Conservation (phyloP, 1,284 basidiomycete species). For the Trichosporon sp. region DNA sequence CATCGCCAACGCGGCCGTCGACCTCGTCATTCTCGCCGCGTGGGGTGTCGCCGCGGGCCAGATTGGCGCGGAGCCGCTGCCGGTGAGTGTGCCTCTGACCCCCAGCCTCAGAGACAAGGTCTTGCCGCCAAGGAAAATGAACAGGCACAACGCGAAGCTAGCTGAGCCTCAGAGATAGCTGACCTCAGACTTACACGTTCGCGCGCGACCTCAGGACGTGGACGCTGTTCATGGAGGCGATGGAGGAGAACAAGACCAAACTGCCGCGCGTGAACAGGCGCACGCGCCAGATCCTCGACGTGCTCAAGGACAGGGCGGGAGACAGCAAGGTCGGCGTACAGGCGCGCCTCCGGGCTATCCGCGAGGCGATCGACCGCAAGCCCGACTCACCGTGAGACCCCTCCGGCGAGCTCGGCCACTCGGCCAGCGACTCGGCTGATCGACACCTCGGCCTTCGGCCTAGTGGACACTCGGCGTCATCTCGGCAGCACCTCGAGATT, state of each 20-base stretch:
- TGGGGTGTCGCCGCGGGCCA: conserved; percentile 42
- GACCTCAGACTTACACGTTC: conserved; percentile 46
- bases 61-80: conserved; percentile 35
- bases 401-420: too few species aligned
- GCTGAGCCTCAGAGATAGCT: background rate
- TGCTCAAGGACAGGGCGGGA: conserved; percentile 34
- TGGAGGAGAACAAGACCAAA: conserved; percentile 20
- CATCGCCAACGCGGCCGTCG: conserved; percentile 48
- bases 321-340: conserved; percentile 40
- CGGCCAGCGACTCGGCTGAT: too few species aligned
- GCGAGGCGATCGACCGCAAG: conserved; percentile 23
- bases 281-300: conserved; percentile 27
- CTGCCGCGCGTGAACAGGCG: conserved; percentile 27
- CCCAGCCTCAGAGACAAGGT: too few species aligned
- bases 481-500: background rate
- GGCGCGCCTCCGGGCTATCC: conserved; percentile 33
- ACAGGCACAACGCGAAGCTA: too few species aligned
- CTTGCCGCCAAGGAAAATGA: too few species aligned
- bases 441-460: too few species aligned
- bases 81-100: conserved; percentile 38
- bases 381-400: background rate
- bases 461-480: background rate
- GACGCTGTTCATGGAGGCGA: conserved; percentile 33
- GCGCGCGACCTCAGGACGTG: conserved; percentile 47
- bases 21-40: conserved; percentile 45